Conservation (phyloP, 768 basidiomycete species). For the Mycena olivaceomarginata region DNA sequence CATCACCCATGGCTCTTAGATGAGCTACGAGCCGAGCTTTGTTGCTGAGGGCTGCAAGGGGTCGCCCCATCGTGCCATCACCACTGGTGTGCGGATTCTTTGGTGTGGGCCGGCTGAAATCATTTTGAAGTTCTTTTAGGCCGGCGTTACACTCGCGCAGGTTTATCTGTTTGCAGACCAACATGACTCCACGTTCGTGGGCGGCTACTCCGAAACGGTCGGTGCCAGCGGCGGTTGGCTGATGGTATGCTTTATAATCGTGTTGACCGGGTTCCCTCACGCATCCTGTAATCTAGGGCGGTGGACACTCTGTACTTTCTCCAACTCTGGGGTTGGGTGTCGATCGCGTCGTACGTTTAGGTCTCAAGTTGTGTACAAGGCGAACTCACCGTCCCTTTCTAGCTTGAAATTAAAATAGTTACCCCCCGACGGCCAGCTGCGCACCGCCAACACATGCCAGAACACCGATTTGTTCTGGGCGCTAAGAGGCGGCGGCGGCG, state of each 20-base stretch:
- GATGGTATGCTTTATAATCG: slow-evolving; percentile 28
- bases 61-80: background rate
- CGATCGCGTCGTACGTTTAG: slow-evolving; percentile 48
- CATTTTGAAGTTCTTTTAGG: slow-evolving; percentile 13
- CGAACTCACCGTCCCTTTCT: background rate
- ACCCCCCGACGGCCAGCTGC: slow-evolving; percentile 62
- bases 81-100: background rate
- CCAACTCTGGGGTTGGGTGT: slow-evolving; percentile 49
- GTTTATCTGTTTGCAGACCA: slow-evolving; percentile 43
- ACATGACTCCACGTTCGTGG: slow-evolving; percentile 40
- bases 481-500: slow-evolving; percentile 63
- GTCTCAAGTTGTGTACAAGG: too few relatives aligned
- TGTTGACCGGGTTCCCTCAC: background rate
- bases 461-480: slow-evolving; percentile 67
- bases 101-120: too few relatives aligned
- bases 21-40: too few relatives aligned
- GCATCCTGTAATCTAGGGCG: slow-evolving; percentile 43
- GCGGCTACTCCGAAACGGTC: slow-evolving; percentile 49
- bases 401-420: slow-evolving; percentile 60
- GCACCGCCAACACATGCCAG: slow-evolving; percentile 58
- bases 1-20: too few relatives aligned
- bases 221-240: slow-evolving; percentile 58
- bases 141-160: slow-evolving; percentile 35
- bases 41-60: too few relatives aligned
- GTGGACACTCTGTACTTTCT: slow-evolving; percentile 49